Conservation (phyloP, 2,329 filamentous ascomycete species). For the Colletotrichum gloeosporioides region DNA sequence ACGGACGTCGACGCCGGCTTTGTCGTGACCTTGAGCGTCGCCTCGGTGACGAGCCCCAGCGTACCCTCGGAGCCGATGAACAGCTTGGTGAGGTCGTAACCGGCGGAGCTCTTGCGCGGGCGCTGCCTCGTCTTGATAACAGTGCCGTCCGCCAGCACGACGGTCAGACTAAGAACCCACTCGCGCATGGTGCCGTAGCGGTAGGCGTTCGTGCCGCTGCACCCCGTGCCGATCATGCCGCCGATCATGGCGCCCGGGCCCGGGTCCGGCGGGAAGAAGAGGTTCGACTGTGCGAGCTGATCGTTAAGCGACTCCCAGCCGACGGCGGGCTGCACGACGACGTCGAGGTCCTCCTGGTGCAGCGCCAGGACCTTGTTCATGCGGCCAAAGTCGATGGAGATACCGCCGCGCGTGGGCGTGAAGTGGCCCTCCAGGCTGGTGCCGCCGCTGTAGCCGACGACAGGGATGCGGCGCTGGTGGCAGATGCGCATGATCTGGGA, state of each 20-base stretch:
- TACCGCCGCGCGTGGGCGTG: constrained; percentile 79
- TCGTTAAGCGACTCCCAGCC: constrained; percentile 90
- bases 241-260: constrained; percentile 93
- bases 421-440: constrained; percentile 92
- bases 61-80: constrained; percentile 94
- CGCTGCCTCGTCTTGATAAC: constrained; percentile 88
- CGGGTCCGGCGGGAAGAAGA: constrained; percentile 93
- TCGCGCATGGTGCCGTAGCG: constrained; percentile 94
- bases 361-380: constrained; percentile 84
- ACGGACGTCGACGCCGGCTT: constrained; percentile 82
- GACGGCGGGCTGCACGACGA: constrained; percentile 79
- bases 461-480: constrained; percentile 79
- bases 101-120: constrained; percentile 87
- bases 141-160: constrained; percentile 89
- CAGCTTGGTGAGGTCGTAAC: constrained; percentile 88
- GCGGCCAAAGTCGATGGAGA: constrained; percentile 83
- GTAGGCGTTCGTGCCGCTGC: constrained; percentile 86
- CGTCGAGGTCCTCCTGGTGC: constrained; percentile 79
- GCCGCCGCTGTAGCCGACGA: constrained; percentile 86
- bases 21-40: constrained; percentile 84
- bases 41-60: constrained; percentile 89
- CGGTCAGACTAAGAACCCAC: constrained; percentile 87
- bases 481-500: constrained; percentile 89
- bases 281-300: constrained; percentile 70
- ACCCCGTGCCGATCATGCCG: constrained; percentile 80